Conservation (phyloP, 176 grass and related monocot genomes). For the Areca catechu region DNA sequence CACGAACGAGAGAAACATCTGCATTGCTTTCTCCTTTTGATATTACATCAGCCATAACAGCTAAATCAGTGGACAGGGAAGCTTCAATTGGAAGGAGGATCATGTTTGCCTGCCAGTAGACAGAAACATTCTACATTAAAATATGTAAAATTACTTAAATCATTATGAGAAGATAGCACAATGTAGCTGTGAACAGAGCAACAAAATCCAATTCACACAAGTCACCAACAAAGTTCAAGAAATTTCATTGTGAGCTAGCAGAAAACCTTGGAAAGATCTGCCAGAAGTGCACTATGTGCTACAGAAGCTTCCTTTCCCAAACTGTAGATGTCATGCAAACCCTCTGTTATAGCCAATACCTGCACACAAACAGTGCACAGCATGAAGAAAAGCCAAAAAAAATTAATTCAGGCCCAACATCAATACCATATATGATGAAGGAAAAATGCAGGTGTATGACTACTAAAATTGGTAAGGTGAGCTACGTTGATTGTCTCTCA, state of each 20-base stretch:
- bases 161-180: too few species aligned
- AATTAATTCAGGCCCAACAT: too few species aligned
- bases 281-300: slow-evolving; percentile 60
- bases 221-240: slow-evolving; percentile 21
- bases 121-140: too few species aligned
- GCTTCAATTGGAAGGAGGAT: slow-evolving; percentile 85
- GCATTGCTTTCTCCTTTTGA: slow-evolving; percentile 50
- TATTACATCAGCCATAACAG: slow-evolving; percentile 55
- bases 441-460: too few species aligned
- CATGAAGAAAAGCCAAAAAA: too few species aligned
- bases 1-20: slow-evolving; percentile 52
- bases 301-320: slow-evolving; percentile 71
- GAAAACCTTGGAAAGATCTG: slow-evolving; percentile 80
- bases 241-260: slow-evolving; percentile 5
- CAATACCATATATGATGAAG: too few species aligned
- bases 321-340: slow-evolving; percentile 69
- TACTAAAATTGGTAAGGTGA: too few species aligned
- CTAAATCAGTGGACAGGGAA: slow-evolving; percentile 64
- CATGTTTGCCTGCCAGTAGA: slow-evolving; percentile 50
- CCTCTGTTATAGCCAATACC: slow-evolving; percentile 92
- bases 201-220: not conserved
- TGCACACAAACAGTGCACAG: slow-evolving; percentile 26
- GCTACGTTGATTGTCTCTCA: too few species aligned
- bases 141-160: too few species aligned
- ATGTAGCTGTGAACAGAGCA: too few species aligned